Conservation (phyloP, 2,329 filamentous ascomycete genomes). For the Pochonia chlamydosporia region DNA sequence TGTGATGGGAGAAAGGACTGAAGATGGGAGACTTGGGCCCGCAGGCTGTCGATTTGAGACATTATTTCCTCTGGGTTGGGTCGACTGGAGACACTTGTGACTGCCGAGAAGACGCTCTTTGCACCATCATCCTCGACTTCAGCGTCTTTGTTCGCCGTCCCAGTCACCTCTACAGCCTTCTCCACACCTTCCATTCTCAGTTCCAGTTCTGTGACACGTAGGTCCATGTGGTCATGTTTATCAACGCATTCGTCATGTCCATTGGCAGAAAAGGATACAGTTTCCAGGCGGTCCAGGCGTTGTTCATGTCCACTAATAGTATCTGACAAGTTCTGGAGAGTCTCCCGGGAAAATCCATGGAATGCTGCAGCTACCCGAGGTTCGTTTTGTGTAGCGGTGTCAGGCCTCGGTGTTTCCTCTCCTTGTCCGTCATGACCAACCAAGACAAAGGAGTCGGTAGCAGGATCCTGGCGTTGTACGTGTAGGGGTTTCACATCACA, state of each 20-base stretch:
- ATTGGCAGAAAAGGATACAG: conserved; percentile 58
- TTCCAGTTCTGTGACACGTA: conserved; percentile 65
- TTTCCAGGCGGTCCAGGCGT: conserved; percentile 65
- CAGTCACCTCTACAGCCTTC: conserved; percentile 51
- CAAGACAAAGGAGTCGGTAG: conserved; percentile 18
- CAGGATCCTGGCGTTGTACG: conserved; percentile 12
- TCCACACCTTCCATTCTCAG: conserved; percentile 55
- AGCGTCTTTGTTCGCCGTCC: conserved; percentile 29
- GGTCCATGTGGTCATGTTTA: conserved; percentile 60
- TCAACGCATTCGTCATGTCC: conserved; percentile 66
- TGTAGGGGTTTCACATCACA: conserved; percentile 9
- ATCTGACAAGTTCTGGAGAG: conserved; percentile 41
- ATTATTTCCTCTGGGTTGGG: conserved; percentile 40
- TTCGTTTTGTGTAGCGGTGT: conserved; percentile 22
- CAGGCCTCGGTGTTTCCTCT: conserved; percentile 10
- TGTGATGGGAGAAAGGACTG: conserved; percentile 58
- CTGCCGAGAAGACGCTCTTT: conserved; percentile 40
- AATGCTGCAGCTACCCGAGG: conserved; percentile 16
- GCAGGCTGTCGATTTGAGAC: conserved; percentile 43
- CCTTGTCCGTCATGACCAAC: conserved; percentile 11
- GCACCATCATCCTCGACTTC: conserved; percentile 36
- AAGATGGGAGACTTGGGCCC: conserved; percentile 47
- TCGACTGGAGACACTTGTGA: conserved; percentile 35
- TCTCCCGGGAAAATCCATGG: conserved; percentile 23
- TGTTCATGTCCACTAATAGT: conserved; percentile 56